Evolutionary conservation across 306 rosid genomes (phyloP).

Genomic region (Luffa aegyptiaca): DNA sequence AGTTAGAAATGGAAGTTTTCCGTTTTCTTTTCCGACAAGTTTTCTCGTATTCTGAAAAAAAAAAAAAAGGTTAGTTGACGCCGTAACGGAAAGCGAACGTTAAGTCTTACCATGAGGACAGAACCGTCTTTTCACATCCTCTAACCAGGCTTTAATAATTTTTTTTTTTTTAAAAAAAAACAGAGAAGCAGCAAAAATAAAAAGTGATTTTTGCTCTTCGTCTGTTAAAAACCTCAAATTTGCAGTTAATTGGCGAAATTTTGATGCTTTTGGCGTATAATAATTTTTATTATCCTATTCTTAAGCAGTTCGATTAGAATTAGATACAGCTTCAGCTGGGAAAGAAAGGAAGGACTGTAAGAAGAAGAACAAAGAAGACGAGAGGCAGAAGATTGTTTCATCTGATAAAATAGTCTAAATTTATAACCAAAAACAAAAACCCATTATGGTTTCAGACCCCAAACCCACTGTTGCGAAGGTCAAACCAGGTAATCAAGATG

Average conservation of each 20-base stretch:
- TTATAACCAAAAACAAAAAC: background rate
- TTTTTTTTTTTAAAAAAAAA: too few species aligned
- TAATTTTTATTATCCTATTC: background rate
- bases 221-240: background rate
- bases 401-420: slow-evolving; percentile 24
- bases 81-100: background rate
- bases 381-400: background rate
- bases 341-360: background rate
- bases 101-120: background rate
- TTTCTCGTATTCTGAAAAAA: background rate
- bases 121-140: background rate
- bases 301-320: background rate
- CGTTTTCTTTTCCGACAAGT: background rate
- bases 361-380: background rate
- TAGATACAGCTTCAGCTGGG: background rate
- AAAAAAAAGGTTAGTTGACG: background rate
- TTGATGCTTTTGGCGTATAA: background rate
- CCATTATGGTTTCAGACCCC: slow-evolving; percentile 38
- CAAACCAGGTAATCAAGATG: slow-evolving; percentile 40
- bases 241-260: slow-evolving; percentile 17
- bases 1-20: background rate
- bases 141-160: background rate
- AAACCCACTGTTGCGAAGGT: slow-evolving; percentile 30
- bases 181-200: background rate
- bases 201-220: background rate